phyloP scores from a whole-genome alignment of 768 basidiomycete genomes.

The Chalciporus piperatus region DNA sequence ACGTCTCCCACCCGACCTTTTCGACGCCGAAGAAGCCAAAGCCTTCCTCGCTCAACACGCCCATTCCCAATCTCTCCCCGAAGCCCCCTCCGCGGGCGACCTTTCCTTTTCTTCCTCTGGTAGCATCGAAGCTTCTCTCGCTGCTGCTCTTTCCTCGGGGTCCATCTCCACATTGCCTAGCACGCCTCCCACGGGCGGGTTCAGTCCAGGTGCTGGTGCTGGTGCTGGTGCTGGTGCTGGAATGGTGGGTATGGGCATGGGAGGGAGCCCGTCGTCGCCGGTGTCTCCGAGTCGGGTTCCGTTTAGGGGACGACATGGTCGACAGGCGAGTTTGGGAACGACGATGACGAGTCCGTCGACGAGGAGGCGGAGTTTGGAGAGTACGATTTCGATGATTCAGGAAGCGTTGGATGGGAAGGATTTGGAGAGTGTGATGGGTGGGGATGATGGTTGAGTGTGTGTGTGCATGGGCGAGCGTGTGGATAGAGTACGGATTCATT shows the following conservation, averaged over 20 bases:
- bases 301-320: conserved; percentile 60
- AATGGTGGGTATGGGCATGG: too few species aligned
- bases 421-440: conserved; percentile 25
- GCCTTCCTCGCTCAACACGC: conserved; percentile 46
- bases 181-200: neutral
- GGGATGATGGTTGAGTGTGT: neutral
- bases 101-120: conserved; percentile 47
- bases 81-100: conserved; percentile 46
- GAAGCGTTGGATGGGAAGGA: conserved; percentile 83
- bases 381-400: conserved; percentile 92
- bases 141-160: conserved; percentile 18
- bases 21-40: conserved; percentile 74
- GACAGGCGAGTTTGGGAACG: conserved; percentile 73
- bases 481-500: neutral
- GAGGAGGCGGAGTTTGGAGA: conserved; percentile 87
- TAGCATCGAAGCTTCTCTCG: conserved; percentile 41
- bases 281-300: conserved; percentile 46
- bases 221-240: neutral
- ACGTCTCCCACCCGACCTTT: conserved; percentile 92
- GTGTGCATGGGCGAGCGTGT: neutral
- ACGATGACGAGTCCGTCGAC: conserved; percentile 91
- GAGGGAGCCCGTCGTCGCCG: conserved; percentile 3
- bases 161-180: conserved; percentile 35
- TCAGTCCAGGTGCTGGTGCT: too few species aligned
- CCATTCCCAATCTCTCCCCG: conserved; percentile 43